Conservation (phyloP, 2,329 filamentous ascomycete species). For the Kalaharituber pfeilii region DNA sequence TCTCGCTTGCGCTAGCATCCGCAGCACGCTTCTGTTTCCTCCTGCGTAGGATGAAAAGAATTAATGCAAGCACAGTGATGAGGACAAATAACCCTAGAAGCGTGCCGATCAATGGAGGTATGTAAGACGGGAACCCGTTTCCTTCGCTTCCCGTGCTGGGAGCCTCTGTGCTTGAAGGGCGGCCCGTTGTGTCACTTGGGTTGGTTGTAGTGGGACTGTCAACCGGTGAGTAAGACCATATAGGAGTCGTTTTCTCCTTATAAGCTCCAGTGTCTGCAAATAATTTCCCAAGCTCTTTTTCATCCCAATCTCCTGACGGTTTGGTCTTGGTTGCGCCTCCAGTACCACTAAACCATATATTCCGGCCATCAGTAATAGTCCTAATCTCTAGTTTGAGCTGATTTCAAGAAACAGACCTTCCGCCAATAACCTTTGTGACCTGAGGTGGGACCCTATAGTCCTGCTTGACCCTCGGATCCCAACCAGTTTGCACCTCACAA, state of each 20-base stretch:
- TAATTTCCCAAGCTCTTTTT: conserved; percentile 13
- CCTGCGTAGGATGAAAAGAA: conserved; percentile 15
- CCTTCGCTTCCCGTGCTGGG: not conserved
- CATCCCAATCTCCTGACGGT: conserved; percentile 12
- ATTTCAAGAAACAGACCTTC: conserved; percentile 15
- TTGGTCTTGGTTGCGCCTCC: conserved; percentile 17
- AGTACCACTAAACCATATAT: not conserved
- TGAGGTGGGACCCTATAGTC: conserved; percentile 20
- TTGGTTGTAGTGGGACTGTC: not conserved
- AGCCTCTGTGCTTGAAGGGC: not conserved
- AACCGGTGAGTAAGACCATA: conserved; percentile 14
- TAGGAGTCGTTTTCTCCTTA: conserved; percentile 8
- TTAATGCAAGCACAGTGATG: conserved; percentile 13
- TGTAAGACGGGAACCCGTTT: conserved; percentile 11
- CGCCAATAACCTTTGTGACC: conserved; percentile 19
- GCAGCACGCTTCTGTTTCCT: conserved; percentile 9
- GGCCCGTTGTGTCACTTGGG: not conserved
- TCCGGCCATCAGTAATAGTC: conserved; percentile 4
- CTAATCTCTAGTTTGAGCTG: conserved; percentile 2
- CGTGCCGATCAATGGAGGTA: conserved; percentile 17
- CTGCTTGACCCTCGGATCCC: conserved; percentile 16
- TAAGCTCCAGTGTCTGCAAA: conserved; percentile 9
- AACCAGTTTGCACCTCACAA: conserved; percentile 14
- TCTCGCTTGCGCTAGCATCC: conserved; percentile 13
- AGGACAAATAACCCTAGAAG: conserved; percentile 16